phyloP scores from a whole-genome alignment of 2,329 filamentous ascomycete species.

The Talaromyces sp. region DNA sequence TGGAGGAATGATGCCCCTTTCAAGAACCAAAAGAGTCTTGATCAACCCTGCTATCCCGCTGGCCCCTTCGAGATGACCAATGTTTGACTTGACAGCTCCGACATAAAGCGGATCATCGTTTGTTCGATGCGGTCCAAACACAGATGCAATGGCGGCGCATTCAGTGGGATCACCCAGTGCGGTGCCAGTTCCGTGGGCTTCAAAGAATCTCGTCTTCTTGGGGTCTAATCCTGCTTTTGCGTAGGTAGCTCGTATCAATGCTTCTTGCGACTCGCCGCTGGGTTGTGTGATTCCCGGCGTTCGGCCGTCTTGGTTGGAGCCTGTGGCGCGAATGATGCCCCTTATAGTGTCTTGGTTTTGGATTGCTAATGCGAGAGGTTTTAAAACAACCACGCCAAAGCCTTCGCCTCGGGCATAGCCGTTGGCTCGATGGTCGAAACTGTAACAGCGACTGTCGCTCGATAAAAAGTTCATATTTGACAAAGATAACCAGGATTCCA shows the following conservation, averaged over 20 bases:
- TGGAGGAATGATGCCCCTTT: slow-evolving; percentile 11
- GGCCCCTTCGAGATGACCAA: slow-evolving; percentile 19
- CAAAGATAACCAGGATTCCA: slow-evolving; percentile 13
- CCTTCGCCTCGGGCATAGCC: slow-evolving; percentile 63
- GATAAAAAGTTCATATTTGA: slow-evolving; percentile 42
- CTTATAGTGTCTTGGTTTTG: slow-evolving; percentile 48
- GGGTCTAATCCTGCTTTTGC: slow-evolving; percentile 37
- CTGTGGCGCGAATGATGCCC: slow-evolving; percentile 31
- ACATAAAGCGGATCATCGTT: no score
- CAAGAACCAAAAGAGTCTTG: slow-evolving; percentile 7
- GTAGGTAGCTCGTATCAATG: slow-evolving; percentile 45
- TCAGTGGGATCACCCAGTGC: slow-evolving; percentile 17
- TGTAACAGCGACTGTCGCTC: slow-evolving; percentile 39
- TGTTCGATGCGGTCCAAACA: neutral
- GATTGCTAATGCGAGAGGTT: slow-evolving; percentile 27
- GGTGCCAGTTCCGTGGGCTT: slow-evolving; percentile 24
- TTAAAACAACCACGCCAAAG: slow-evolving; percentile 52
- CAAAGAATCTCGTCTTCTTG: slow-evolving; percentile 35
- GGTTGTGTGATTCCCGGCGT: slow-evolving; percentile 29
- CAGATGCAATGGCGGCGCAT: slow-evolving; percentile 10
- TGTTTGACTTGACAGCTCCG: slow-evolving; percentile 1
- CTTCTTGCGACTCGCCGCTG: slow-evolving; percentile 15
- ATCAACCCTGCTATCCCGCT: slow-evolving; percentile 12
- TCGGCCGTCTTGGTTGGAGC: slow-evolving; percentile 30
- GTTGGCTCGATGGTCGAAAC: slow-evolving; percentile 53